These are phyloP conservation scores for Pinus albicaulis DNA, from an alignment of 75 land plant species.

Conservation along the genomic window DNA sequence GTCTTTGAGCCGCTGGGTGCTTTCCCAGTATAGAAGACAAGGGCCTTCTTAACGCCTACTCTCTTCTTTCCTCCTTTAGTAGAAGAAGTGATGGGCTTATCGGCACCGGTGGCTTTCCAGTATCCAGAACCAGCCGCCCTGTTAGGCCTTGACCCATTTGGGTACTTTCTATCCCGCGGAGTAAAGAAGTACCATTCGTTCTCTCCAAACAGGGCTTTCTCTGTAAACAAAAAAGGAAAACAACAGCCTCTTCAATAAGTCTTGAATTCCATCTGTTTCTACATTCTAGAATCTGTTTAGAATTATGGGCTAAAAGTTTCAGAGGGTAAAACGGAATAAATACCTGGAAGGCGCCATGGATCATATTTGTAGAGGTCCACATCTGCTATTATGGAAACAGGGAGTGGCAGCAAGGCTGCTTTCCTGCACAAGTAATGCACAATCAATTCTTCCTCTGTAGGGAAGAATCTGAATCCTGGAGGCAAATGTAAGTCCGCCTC, in stretches of 20 bases:
- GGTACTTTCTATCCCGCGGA: conserved; percentile 14
- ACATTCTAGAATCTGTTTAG: too few species aligned
- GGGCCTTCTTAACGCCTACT: too few species aligned
- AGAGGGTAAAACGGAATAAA: too few species aligned
- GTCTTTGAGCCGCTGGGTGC: conserved; percentile 18
- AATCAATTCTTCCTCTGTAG: conserved; percentile 34
- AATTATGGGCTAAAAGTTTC: neutral
- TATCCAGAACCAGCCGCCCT: too few species aligned
- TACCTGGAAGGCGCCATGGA: conserved; percentile 30
- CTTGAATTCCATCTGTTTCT: too few species aligned
- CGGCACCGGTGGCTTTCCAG: too few species aligned
- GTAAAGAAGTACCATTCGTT: too few species aligned
- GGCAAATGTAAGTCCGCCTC: conserved; percentile 28
- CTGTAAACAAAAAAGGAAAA: conserved; percentile 6
- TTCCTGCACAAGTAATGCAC: conserved; percentile 30
- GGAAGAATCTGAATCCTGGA: conserved; percentile 31
- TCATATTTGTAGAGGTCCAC: conserved; percentile 33
- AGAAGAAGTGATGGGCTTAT: conserved; percentile 2
- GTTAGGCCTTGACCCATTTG: conserved; percentile 9
- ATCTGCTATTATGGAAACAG: conserved; percentile 33
- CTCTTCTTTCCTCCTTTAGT: conserved; percentile 2
- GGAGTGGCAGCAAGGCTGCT: conserved; percentile 11
- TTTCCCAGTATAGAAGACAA: conserved; percentile 7
- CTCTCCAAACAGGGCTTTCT: too few species aligned
- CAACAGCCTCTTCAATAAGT: neutral